Conservation (phyloP, 768 basidiomycete genomes). For the Nevesoporus exiguus region DNA sequence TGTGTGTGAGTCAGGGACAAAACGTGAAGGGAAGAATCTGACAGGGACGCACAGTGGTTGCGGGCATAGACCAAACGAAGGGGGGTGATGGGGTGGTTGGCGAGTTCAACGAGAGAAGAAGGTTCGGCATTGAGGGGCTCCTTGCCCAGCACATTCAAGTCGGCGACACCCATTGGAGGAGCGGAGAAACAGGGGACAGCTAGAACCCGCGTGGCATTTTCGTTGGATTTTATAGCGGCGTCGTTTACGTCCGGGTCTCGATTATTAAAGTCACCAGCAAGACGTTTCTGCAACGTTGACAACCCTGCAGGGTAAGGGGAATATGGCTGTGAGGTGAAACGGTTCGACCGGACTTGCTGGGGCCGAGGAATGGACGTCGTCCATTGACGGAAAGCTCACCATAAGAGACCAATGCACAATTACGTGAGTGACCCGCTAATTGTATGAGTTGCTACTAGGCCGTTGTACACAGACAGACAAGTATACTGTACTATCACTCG, state of each 20-base stretch:
- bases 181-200: neutral
- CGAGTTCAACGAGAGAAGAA: conserved; percentile 52
- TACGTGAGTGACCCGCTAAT: too few species aligned
- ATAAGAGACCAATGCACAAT: too few species aligned
- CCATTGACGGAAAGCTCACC: too few species aligned
- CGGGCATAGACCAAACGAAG: conserved; percentile 65
- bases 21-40: neutral
- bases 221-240: conserved; percentile 2
- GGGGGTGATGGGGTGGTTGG: conserved; percentile 47
- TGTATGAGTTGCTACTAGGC: too few species aligned
- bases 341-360: too few species aligned
- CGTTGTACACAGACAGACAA: too few species aligned
- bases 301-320: too few species aligned
- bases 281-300: too few species aligned
- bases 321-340: too few species aligned
- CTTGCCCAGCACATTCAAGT: conserved; percentile 22
- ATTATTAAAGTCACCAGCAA: neutral
- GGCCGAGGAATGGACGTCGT: too few species aligned
- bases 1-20: neutral
- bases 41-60: conserved; percentile 57
- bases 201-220: neutral
- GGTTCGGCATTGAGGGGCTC: conserved; percentile 74
- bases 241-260: neutral
- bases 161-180: conserved; percentile 19
- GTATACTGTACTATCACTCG: too few species aligned